Conservation (phyloP, 202 grass and related monocot species). For the Brachypodium distachyon region DNA sequence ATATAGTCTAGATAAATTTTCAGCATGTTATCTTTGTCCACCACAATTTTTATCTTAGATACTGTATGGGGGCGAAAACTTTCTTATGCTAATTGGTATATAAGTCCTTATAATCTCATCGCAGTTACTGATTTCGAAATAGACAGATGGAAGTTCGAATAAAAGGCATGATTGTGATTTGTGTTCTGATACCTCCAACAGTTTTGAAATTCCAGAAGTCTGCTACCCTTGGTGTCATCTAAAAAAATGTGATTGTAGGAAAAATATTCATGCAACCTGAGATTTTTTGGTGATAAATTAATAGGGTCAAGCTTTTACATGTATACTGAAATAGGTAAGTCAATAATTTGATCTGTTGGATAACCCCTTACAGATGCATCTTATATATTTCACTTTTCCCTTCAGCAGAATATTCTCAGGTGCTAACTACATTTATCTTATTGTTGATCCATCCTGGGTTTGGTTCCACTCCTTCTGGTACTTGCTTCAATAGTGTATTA, state of each 20-base stretch:
- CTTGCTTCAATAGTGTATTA: background rate
- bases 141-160: background rate
- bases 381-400: background rate
- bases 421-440: background rate
- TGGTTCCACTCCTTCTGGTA: background rate
- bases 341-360: background rate
- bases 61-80: no score
- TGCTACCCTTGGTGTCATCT: background rate
- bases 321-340: background rate
- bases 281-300: background rate
- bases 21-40: no score
- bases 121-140: background rate
- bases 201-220: background rate
- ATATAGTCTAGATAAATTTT: no score
- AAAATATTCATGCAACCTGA: background rate
- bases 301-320: background rate
- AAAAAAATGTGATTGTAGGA: background rate
- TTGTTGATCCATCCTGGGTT: background rate
- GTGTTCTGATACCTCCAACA: background rate
- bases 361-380: constrained; percentile 1
- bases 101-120: background rate
- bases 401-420: background rate
- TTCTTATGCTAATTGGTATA: no score
- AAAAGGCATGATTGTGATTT: background rate
- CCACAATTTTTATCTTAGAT: no score